Base-by-base conservation (phyloP, 768 basidiomycete genomes). In the Porpolomopsis calyptriformis region DNA sequence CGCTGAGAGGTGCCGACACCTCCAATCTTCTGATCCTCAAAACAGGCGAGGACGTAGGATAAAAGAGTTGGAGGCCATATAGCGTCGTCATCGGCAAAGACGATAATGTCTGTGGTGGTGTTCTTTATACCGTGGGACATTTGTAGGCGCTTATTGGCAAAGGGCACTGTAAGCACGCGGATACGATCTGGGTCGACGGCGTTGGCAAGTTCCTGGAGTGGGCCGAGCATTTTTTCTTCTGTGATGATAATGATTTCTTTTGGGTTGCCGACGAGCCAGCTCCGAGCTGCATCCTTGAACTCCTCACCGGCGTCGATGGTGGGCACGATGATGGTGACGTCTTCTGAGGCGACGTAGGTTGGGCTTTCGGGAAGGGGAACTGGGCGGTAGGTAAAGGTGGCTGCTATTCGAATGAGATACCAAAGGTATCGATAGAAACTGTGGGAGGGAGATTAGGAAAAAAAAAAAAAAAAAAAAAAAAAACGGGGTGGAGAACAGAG, bases 301-400 rank as follows among this genome's bases (percentile, higher is more conserved):
- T 91, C 89, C 63, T 92, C 89, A 41, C 91, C 92, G 2, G 92
- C 90, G 60, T 96, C 91, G 58, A 96, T 93, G 50, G 90, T 94
- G 31, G 91, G 91, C 2, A 94, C 92, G 49, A 96, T 90, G 60
- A 94, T 93, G 34, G 91, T 96, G 53, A 96, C 91, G 69, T 96
- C 91, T 60, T 96, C 91, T 1, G 77, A 73, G 43, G 90, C 85
- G 57, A 86, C 68, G 60, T 93, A 94, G 18, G 90, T 93, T 1
- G 91, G 89, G 60, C 89, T 83, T 68, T 85, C 79, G 42, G 91
- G 91, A 11, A 92, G 67, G 1, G 89, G 90, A 38, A 94, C 78
- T n/a, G 90, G 90, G 49, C 80, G 76, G 68, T 93, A 93, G 35
- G 82, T 77, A 55, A 74, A 70, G 19, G 76, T 74, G n/a, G 89